Percentiles rank a stretch among this genome's conserved stretches.
Conservation (phyloP, 2,329 filamentous ascomycete species). For the Rhinocladiella similis region DNA sequence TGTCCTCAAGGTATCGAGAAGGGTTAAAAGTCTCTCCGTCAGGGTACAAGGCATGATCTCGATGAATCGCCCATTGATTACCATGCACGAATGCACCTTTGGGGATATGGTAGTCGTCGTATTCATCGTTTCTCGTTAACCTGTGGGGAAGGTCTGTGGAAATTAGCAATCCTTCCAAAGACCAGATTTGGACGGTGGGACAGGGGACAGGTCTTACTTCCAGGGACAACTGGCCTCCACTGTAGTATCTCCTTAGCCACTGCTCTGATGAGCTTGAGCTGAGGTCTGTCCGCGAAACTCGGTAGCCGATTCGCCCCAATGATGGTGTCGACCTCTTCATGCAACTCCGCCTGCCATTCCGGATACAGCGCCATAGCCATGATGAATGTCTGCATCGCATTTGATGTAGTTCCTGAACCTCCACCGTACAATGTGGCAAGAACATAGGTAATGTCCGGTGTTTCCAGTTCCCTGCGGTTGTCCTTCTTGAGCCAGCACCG, state of each 20-base stretch:
- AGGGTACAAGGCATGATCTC: no score
- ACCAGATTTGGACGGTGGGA: no score
- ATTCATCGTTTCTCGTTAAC: conserved; percentile 18
- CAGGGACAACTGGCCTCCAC: conserved; percentile 46
- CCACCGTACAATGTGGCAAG: not conserved
- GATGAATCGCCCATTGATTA: no score
- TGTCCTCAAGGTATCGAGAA: conserved; percentile 32
- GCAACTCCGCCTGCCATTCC: conserved; percentile 45
- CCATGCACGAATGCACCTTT: no score
- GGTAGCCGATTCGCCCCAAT: conserved; percentile 51
- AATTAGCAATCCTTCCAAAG: not conserved
- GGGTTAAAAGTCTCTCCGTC: conserved; percentile 29
- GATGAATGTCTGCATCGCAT: no score
- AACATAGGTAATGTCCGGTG: no score
- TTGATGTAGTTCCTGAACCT: conserved; percentile 26
- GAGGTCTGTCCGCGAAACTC: conserved; percentile 48
- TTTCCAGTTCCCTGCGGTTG: no score
- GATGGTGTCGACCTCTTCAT: conserved; percentile 52
- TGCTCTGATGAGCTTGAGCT: conserved; percentile 55
- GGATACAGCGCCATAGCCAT: conserved; percentile 52
- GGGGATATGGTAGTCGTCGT: not conserved
- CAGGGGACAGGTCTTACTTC: no score
- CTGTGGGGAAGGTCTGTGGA: conserved; percentile 22
- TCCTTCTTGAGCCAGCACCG: no score
- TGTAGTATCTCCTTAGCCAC: conserved; percentile 59